phyloP scores from a whole-genome alignment of 2,329 filamentous ascomycete species.

The Calcarisporium arbuscula region DNA sequence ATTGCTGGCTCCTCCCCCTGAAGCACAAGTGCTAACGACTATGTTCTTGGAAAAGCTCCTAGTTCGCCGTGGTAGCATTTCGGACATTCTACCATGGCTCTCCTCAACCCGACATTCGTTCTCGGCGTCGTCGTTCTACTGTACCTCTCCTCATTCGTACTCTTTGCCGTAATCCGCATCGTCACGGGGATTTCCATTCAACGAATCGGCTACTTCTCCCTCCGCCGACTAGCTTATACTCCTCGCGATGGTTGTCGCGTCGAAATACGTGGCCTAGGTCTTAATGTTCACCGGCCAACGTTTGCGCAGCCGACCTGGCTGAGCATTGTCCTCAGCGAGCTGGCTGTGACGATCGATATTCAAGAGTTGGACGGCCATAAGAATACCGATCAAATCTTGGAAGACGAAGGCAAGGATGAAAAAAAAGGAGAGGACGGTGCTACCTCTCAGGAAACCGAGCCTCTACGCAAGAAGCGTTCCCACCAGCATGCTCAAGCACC shows the following conservation, averaged over 20 bases:
- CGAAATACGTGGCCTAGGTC: slow-evolving; percentile 80
- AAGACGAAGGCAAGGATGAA: slow-evolving; percentile 22
- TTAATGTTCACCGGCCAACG: slow-evolving; percentile 86
- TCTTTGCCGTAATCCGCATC: slow-evolving; percentile 89
- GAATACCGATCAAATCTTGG: slow-evolving; percentile 17
- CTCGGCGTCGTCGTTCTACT: slow-evolving; percentile 78
- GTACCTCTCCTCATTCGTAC: slow-evolving; percentile 85
- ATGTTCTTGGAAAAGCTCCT: no score
- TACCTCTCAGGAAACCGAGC: slow-evolving; percentile 14
- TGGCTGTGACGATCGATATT: slow-evolving; percentile 77
- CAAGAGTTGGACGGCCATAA: slow-evolving; percentile 53
- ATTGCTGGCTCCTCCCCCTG: no score
- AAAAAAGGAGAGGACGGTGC: slow-evolving; percentile 15
- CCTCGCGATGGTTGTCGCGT: slow-evolving; percentile 83
- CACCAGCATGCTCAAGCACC: slow-evolving; percentile 16
- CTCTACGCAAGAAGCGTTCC: slow-evolving; percentile 9
- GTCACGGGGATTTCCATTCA: slow-evolving; percentile 94
- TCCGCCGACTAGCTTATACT: slow-evolving; percentile 85
- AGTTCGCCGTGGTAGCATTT: no score
- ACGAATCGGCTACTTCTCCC: slow-evolving; percentile 84
- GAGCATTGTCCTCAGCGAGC: slow-evolving; percentile 79
- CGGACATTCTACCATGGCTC: no score
- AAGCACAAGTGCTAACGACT: no score
- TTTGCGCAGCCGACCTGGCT: slow-evolving; percentile 97
- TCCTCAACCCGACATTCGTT: slow-evolving; percentile 72